Evolutionary conservation across 768 basidiomycete genomes (phyloP).

Genomic region (Suillus cothurnatus): DNA sequence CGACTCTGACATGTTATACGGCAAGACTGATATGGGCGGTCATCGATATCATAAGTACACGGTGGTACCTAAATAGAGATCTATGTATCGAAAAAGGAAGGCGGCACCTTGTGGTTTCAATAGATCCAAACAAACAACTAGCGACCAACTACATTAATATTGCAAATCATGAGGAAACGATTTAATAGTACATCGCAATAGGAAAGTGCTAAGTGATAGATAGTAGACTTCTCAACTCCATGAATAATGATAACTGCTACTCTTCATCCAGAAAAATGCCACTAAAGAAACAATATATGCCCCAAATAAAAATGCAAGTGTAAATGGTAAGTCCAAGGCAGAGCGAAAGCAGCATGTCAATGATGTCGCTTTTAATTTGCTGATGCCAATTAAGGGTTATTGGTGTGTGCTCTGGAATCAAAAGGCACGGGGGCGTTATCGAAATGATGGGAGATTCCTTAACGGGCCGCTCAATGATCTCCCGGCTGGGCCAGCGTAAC

Average conservation of each 20-base stretch:
- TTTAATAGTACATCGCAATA: background rate
- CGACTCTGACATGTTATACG: background rate
- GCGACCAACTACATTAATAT: background rate
- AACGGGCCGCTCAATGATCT: background rate
- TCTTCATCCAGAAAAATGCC: background rate
- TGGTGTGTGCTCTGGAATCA: constrained; percentile 13
- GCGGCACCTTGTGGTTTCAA: background rate
- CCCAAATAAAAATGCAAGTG: constrained; percentile 27
- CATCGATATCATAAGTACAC: background rate
- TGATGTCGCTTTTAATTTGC: constrained; percentile 28
- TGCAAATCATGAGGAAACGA: background rate
- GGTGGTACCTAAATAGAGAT: background rate
- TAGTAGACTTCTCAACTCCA: background rate
- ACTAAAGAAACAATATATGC: constrained; percentile 31
- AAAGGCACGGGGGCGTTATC: background rate
- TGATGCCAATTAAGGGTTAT: constrained; percentile 19
- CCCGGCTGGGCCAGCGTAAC: constrained; percentile 21
- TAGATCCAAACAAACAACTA: background rate
- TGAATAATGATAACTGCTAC: background rate
- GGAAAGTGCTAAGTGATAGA: background rate
- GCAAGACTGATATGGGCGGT: background rate
- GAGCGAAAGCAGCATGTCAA: constrained; percentile 29
- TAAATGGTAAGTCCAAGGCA: constrained; percentile 29
- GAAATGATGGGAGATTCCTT: background rate
- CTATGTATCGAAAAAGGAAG: constrained; percentile 3